Conservation (phyloP, 345 rosid genomes). For the Raphanus sativus region DNA sequence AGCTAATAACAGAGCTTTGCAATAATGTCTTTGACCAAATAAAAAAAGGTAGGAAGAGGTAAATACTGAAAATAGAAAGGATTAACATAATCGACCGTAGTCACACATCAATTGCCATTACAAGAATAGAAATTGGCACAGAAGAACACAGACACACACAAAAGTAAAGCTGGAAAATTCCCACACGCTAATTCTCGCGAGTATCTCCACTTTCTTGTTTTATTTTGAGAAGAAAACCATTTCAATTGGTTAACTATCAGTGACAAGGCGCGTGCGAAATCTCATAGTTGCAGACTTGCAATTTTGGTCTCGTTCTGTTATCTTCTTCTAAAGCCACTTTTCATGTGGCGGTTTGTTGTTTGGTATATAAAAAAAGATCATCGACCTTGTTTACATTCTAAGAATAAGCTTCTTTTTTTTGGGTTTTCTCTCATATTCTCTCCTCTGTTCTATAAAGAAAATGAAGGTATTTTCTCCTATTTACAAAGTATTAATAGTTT, state of each 20-base stretch:
- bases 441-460: background rate
- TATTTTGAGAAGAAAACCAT: background rate
- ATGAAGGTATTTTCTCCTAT: constrained; percentile 15
- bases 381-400: background rate
- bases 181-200: background rate
- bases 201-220: constrained; percentile 22
- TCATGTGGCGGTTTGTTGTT: constrained; percentile 1
- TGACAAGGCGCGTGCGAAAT: background rate
- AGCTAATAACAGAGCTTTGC: background rate
- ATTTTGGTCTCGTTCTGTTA: background rate
- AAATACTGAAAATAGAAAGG: constrained; percentile 8
- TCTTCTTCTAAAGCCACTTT: background rate
- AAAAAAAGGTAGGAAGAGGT: background rate
- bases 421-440: background rate
- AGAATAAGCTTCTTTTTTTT: background rate
- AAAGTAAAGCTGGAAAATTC: background rate
- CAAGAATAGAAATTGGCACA: background rate
- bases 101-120: constrained; percentile 11
- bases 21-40: background rate
- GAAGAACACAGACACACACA: background rate
- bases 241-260: background rate
- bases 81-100: background rate
- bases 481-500: background rate
- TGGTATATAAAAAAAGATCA: background rate
- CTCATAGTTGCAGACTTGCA: background rate